Conservation (phyloP, 805 yeast species). For the Candida ficus region DNA sequence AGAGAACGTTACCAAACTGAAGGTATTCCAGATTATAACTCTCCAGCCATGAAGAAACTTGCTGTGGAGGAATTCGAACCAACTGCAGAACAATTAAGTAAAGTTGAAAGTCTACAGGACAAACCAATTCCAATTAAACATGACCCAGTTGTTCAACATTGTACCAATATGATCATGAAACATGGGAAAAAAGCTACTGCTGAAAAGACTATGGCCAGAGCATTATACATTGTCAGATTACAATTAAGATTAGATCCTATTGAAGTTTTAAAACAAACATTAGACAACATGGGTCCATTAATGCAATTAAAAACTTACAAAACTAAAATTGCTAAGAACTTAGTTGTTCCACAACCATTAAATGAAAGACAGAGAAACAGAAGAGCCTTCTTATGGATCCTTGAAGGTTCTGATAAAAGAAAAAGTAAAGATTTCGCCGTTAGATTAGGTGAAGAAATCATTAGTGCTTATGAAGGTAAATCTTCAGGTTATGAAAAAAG, state of each 20-base stretch:
- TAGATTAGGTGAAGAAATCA: slow-evolving; percentile 84
- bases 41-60: slow-evolving; percentile 23
- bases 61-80: slow-evolving; percentile 43
- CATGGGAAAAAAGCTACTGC: slow-evolving; percentile 86
- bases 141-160: slow-evolving; percentile 71
- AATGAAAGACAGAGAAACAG: slow-evolving; percentile 78
- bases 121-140: slow-evolving; percentile 53
- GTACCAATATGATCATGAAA: slow-evolving; percentile 86
- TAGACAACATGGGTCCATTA: slow-evolving; percentile 82
- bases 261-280: slow-evolving; percentile 59
- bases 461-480: slow-evolving; percentile 71
- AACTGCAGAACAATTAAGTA: slow-evolving; percentile 55
- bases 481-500: slow-evolving; percentile 82
- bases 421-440: slow-evolving; percentile 79
- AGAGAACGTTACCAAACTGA: slow-evolving; percentile 29
- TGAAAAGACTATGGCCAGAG: slow-evolving; percentile 63
- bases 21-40: slow-evolving; percentile 27
- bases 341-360: slow-evolving; percentile 77
- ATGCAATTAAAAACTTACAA: slow-evolving; percentile 70
- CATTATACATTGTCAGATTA: slow-evolving; percentile 73
- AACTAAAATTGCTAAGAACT: slow-evolving; percentile 82
- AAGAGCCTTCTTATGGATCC: slow-evolving; percentile 85
- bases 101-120: slow-evolving; percentile 44
- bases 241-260: slow-evolving; percentile 78
- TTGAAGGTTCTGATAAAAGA: slow-evolving; percentile 78